Conservation (phyloP, 257 asterid genomes). For the Perilla frutescens region DNA sequence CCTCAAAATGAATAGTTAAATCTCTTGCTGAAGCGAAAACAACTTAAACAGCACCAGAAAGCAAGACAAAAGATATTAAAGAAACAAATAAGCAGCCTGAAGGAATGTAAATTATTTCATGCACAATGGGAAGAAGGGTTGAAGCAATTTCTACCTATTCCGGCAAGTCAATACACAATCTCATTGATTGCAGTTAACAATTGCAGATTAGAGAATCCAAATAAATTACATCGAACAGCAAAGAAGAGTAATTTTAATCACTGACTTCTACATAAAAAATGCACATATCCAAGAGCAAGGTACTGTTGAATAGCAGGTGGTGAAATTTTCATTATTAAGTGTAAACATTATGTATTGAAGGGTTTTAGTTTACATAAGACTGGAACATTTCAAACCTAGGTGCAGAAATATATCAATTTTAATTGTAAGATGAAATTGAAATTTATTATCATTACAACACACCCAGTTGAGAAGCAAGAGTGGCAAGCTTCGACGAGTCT, state of each 20-base stretch:
- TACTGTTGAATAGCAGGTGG: constrained; percentile 17
- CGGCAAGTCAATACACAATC: constrained; percentile 14
- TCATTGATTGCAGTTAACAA: constrained; percentile 19
- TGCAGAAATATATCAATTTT: constrained; percentile 13
- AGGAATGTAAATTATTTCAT: neutral
- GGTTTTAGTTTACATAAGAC: constrained; percentile 1
- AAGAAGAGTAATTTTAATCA: constrained; percentile 20
- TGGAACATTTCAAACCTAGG: neutral
- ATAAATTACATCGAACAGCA: neutral
- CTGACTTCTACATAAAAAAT: constrained; percentile 7
- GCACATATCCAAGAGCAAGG: constrained; percentile 9
- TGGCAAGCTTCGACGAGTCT: constrained; percentile 54
- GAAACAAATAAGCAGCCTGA: neutral
- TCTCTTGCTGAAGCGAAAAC: constrained; percentile 4
- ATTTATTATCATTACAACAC: constrained; percentile 35
- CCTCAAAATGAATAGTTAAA: neutral
- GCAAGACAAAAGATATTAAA: constrained; percentile 4
- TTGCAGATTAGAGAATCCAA: constrained; percentile 8
- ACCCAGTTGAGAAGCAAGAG: constrained; percentile 68
- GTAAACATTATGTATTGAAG: neutral
- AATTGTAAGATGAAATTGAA: constrained; percentile 26
- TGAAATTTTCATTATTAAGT: constrained; percentile 16
- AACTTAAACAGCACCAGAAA: neutral
- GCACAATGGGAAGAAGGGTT: constrained; percentile 3
- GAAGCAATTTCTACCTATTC: constrained; percentile 11